Evolutionary conservation across 2,329 filamentous ascomycete genomes (phyloP).

Genomic region (Trichoderma brevicompactum): DNA sequence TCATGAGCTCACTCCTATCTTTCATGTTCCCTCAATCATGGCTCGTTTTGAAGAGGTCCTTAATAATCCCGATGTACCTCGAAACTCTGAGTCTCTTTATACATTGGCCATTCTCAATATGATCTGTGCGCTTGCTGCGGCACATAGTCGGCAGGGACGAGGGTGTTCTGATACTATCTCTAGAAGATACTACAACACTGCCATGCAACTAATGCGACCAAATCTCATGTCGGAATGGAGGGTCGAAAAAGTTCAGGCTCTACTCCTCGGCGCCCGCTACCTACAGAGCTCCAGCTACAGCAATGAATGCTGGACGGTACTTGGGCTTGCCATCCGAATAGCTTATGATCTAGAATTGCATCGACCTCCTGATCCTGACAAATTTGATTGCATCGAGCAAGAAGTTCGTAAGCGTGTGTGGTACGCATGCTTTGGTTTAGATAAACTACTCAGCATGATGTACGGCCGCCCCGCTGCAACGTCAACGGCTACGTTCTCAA

Average conservation of each 20-base stretch:
- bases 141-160: constrained; percentile 9
- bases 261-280: constrained; percentile 22
- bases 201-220: constrained; percentile 22
- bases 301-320: constrained; percentile 19
- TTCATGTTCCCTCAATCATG: constrained; percentile 20
- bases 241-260: constrained; percentile 20
- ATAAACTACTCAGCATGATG: constrained; percentile 24
- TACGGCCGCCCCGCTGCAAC: constrained; percentile 23
- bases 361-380: constrained; percentile 3
- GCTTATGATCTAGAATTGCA: constrained; percentile 19
- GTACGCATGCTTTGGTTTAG: constrained; percentile 23
- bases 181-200: constrained; percentile 20
- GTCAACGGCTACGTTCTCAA: constrained; percentile 8
- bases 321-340: constrained; percentile 16
- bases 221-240: constrained; percentile 18
- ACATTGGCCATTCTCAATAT: constrained; percentile 17
- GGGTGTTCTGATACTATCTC: constrained; percentile 5
- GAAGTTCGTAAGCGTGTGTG: constrained; percentile 22
- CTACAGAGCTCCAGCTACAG: constrained; percentile 23
- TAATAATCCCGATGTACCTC: neutral
- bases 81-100: neutral
- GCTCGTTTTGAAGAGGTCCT: constrained; percentile 10
- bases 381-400: constrained; percentile 18
- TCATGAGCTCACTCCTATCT: constrained; percentile 20
- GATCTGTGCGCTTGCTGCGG: constrained; percentile 10